phyloP scores from a whole-genome alignment of 2,329 filamentous ascomycete genomes.

The Ophidiomyces ophidiicola region DNA sequence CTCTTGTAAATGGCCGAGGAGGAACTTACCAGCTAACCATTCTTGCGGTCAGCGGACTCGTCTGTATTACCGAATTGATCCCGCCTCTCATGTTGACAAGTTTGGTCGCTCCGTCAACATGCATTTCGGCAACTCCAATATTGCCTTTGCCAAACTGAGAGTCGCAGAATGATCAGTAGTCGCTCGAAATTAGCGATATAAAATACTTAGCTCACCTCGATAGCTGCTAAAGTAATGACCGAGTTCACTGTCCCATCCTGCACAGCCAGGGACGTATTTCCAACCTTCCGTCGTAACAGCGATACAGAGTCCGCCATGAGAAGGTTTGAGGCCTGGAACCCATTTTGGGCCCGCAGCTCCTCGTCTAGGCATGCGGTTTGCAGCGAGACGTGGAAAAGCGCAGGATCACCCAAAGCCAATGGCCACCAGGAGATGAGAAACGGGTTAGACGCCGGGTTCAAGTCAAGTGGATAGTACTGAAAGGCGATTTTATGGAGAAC shows the following conservation, averaged over 20 bases:
- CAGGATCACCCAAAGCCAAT: constrained; percentile 43
- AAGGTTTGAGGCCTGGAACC: constrained; percentile 43
- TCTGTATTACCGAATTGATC: constrained; percentile 37
- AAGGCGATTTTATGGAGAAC: constrained; percentile 48
- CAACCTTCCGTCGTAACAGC: constrained; percentile 40
- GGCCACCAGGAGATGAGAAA: constrained; percentile 52
- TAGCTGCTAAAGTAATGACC: constrained; percentile 46
- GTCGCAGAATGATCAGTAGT: too few species aligned
- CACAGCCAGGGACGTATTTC: constrained; percentile 36
- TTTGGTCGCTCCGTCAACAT: constrained; percentile 27
- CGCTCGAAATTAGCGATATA: too few species aligned
- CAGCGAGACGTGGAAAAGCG: constrained; percentile 47
- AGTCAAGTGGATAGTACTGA: constrained; percentile 48
- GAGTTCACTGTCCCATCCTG: constrained; percentile 47
- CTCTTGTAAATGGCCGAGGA: not conserved
- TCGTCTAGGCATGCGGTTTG: constrained; percentile 48
- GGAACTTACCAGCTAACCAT: constrained; percentile 43
- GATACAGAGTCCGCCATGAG: constrained; percentile 48
- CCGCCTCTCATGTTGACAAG: constrained; percentile 42
- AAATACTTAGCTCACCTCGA: constrained; percentile 42
- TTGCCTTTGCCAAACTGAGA: constrained; percentile 21
- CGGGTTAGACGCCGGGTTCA: constrained; percentile 42
- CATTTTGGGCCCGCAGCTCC: constrained; percentile 41
- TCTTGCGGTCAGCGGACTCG: constrained; percentile 33
- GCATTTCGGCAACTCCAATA: not conserved